These are phyloP conservation scores for Torulaspora maleeae DNA, from an alignment of 805 yeast species.

Conservation along the genomic window DNA sequence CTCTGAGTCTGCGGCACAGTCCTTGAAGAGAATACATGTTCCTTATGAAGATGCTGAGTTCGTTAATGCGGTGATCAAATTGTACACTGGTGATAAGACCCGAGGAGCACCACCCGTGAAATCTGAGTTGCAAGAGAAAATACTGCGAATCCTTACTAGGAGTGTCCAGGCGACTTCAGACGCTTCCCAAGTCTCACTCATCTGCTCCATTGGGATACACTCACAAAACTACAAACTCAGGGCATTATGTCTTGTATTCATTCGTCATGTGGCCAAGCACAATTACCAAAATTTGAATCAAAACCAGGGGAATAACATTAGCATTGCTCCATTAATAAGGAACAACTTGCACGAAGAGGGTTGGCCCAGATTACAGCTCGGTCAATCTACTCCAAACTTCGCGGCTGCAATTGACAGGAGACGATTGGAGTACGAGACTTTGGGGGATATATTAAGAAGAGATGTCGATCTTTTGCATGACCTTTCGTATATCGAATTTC, in stretches of 20 bases:
- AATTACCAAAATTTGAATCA: conserved; percentile 22
- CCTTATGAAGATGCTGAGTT: conserved; percentile 49
- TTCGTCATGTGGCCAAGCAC: conserved; percentile 52
- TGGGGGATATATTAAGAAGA: conserved; percentile 59
- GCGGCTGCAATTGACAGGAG: conserved; percentile 46
- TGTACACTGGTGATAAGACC: conserved; percentile 49
- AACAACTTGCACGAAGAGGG: conserved; percentile 52
- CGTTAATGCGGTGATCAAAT: conserved; percentile 41
- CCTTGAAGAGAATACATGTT: conserved; percentile 45
- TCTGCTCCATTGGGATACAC: conserved; percentile 57
- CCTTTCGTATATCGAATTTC: conserved; percentile 53
- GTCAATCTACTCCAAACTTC: conserved; percentile 34
- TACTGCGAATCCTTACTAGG: conserved; percentile 46
- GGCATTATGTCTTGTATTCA: conserved; percentile 55
- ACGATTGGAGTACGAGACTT: conserved; percentile 67
- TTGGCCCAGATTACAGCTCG: conserved; percentile 49
- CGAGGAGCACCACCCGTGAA: conserved; percentile 49
- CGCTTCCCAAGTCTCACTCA: conserved; percentile 38
- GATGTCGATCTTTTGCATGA: conserved; percentile 43
- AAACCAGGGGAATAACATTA: conserved; percentile 12
- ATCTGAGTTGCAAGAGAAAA: conserved; percentile 50
- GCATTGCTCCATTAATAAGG: conserved; percentile 50
- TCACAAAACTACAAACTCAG: conserved; percentile 50
- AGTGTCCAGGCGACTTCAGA: conserved; percentile 50
- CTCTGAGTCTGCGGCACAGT: conserved; percentile 49